phyloP scores from a whole-genome alignment of 352 stramenopile genomes.

The Pythium grandisporangium region DNA sequence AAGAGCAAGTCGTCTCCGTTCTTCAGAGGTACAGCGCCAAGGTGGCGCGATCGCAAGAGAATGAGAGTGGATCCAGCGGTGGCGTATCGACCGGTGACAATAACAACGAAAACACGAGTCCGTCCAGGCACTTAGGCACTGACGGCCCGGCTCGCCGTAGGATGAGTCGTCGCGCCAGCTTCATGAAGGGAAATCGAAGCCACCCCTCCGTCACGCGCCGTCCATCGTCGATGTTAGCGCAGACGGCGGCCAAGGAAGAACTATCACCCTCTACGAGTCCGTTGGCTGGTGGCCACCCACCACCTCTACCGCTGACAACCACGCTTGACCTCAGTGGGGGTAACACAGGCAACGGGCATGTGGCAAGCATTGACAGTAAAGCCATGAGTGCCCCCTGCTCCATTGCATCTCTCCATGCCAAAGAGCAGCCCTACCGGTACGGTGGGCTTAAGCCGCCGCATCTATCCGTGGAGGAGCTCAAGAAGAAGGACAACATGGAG shows the following conservation, averaged over 20 bases:
- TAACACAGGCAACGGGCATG: not conserved
- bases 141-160: too few relatives aligned
- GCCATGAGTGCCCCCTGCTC: slow-evolving; percentile 2
- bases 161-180: too few relatives aligned
- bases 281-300: slow-evolving; percentile 1
- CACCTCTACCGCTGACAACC: slow-evolving; percentile 11
- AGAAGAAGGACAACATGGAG: slow-evolving; percentile 79
- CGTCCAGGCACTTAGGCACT: too few relatives aligned
- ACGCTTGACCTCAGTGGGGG: slow-evolving; percentile 1
- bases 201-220: not conserved
- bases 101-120: slow-evolving; percentile 14
- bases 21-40: slow-evolving; percentile 65
- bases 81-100: slow-evolving; percentile 9
- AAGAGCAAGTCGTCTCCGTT: slow-evolving; percentile 60
- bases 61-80: too few relatives aligned
- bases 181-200: too few relatives aligned
- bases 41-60: too few relatives aligned
- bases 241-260: not conserved
- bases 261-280: not conserved
- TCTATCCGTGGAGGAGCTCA: slow-evolving; percentile 67
- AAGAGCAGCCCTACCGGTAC: slow-evolving; percentile 71
- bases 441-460: slow-evolving; percentile 45
- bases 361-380: slow-evolving; percentile 2
- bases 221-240: not conserved
- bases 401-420: slow-evolving; percentile 32